These are phyloP conservation scores for Apophysomyces variabilis DNA, from an alignment of 371 early-diverging fungal species.

Conservation along the genomic window DNA sequence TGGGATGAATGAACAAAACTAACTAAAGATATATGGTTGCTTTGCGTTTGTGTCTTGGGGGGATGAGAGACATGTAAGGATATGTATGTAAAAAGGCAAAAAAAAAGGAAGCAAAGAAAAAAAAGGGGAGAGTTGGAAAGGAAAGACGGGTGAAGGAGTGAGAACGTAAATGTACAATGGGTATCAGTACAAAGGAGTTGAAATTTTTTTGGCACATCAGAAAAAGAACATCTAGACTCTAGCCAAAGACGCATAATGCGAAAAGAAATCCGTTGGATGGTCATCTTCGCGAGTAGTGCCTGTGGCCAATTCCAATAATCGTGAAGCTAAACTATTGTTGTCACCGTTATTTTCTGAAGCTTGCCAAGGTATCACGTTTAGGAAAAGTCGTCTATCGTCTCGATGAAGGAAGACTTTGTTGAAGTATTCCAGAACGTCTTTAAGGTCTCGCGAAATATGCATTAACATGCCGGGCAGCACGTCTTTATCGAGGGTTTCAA, in stretches of 20 bases:
- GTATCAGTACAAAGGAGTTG: conserved; percentile 6
- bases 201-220: background rate
- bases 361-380: conserved; percentile 43
- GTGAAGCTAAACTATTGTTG: background rate
- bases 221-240: background rate
- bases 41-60: background rate
- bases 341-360: background rate
- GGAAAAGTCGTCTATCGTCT: conserved; percentile 28
- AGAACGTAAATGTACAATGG: background rate
- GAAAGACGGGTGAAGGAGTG: background rate
- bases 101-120: background rate
- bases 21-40: background rate
- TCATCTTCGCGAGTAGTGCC: conserved; percentile 13
- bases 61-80: background rate
- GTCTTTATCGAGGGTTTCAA: conserved; percentile 30
- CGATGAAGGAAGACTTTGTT: conserved; percentile 36
- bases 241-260: conserved; percentile 3
- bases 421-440: conserved; percentile 42
- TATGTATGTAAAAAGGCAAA: background rate
- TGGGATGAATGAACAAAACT: no score
- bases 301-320: conserved; percentile 15
- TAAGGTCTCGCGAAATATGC: conserved; percentile 40
- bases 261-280: conserved; percentile 3
- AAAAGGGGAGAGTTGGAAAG: background rate
- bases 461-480: conserved; percentile 38